These are phyloP conservation scores for Rauvolfia tetraphylla DNA, from an alignment of 257 asterid species.

Conservation along the genomic window DNA sequence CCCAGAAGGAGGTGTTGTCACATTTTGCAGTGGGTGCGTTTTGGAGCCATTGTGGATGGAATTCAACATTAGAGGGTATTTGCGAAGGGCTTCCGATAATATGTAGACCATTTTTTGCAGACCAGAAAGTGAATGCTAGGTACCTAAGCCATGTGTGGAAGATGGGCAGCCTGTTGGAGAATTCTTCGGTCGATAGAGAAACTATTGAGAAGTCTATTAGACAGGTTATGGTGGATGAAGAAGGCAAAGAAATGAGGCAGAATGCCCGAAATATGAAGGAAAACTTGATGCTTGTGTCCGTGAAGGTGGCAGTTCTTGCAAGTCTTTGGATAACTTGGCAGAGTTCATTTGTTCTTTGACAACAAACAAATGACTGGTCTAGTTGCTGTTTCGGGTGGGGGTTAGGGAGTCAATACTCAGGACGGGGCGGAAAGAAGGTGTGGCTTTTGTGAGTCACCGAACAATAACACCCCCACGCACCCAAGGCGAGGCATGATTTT, in stretches of 20 bases:
- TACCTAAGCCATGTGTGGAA: not conserved
- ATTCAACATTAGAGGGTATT: not conserved
- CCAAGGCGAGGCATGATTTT: too few relatives aligned
- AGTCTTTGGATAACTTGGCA: not conserved
- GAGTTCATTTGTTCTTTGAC: not conserved
- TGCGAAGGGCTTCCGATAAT: not conserved
- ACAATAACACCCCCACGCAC: too few relatives aligned
- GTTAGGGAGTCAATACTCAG: too few relatives aligned
- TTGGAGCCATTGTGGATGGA: too few relatives aligned
- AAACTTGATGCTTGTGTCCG: not conserved
- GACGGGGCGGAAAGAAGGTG: too few relatives aligned
- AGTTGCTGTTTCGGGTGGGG: too few relatives aligned
- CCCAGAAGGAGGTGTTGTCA: constrained; percentile 1
- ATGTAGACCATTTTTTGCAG: not conserved
- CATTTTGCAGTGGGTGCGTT: not conserved
- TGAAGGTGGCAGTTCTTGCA: not conserved
- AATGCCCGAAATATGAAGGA: not conserved
- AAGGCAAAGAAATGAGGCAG: not conserved
- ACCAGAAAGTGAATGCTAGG: not conserved
- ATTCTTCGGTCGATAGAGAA: not conserved
- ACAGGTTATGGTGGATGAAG: not conserved
- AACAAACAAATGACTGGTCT: too few relatives aligned
- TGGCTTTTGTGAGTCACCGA: too few relatives aligned
- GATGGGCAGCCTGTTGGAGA: not conserved
- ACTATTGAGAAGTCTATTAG: not conserved